Percentiles rank a stretch among this genome's conserved stretches.
phyloP scores from a whole-genome alignment of 2,329 filamentous ascomycete genomes.

The Anthostomella pinea region DNA sequence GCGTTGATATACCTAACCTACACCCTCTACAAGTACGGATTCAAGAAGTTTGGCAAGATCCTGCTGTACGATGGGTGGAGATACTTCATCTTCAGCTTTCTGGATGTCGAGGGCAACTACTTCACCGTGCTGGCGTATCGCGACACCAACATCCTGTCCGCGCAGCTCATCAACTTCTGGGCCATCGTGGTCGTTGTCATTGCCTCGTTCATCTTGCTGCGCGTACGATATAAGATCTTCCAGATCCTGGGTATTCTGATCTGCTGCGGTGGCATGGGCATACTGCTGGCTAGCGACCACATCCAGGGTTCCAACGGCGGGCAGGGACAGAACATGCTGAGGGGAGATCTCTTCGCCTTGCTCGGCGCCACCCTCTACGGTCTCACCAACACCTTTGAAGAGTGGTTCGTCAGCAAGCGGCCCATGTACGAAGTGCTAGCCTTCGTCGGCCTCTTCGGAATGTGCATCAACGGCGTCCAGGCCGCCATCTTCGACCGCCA shows the following conservation, averaged over 20 bases:
- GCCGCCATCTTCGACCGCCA: constrained; percentile 86
- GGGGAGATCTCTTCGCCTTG: constrained; percentile 90
- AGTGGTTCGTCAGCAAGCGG: constrained; percentile 84
- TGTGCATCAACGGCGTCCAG: constrained; percentile 87
- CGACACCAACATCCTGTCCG: constrained; percentile 87
- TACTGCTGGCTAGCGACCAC: constrained; percentile 84
- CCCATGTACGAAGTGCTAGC: constrained; percentile 92
- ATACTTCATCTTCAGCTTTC: constrained; percentile 87
- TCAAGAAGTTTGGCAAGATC: constrained; percentile 64
- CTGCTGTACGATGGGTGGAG: constrained; percentile 78
- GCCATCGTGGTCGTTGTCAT: constrained; percentile 89
- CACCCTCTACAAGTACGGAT: constrained; percentile 76
- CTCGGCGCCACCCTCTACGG: constrained; percentile 90
- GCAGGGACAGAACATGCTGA: constrained; percentile 68
- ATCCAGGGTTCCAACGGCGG: constrained; percentile 72
- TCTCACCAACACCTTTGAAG: constrained; percentile 85
- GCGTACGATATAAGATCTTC: constrained; percentile 83
- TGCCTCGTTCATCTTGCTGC: constrained; percentile 77
- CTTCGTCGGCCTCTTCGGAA: constrained; percentile 83
- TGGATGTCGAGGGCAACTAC: constrained; percentile 96
- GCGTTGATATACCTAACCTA: constrained; percentile 77
- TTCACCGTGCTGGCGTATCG: constrained; percentile 94
- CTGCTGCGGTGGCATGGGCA: constrained; percentile 85
- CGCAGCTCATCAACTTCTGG: constrained; percentile 98
- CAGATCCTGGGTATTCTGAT: constrained; percentile 86